Evolutionary conservation across 2,329 filamentous ascomycete genomes (phyloP), one percentile per base, ranked within the genome.

Genomic region (Penicillium sp.): DNA sequence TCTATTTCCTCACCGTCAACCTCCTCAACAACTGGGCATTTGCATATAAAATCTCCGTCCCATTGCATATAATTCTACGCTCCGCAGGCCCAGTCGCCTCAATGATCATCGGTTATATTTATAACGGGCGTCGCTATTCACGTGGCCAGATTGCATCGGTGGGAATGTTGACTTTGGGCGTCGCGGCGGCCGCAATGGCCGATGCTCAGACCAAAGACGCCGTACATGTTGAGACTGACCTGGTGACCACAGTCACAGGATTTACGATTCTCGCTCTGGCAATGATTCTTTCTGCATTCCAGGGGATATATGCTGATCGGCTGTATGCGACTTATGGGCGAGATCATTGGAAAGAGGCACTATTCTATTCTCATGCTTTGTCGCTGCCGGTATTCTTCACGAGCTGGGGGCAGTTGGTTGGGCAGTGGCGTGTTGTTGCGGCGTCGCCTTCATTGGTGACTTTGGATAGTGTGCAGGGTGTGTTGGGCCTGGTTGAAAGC

Each of bases 1-100:
- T 89, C 4, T 84, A 97, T 64, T 97, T 97, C 76, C 94, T 96
- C 72, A 84, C 84, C 58, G 94, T 99, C 75, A 99, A 97, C 67
- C 86, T 97, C 54, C 78, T 99, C 69, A 99, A 99, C 77, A 99
- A 99, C 67, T 93, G 93, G 80, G 94, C 93, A 6, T 99, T 99
- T 73, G 92, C 91, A 59, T 99, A 97, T 77, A 87, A 92, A 65
- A 97, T 99, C 53, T 96, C 92, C 6, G 91, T 99, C 0, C 94
- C 94, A 1, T 86, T 99, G 46, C 94, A 99, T 70, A 99, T 99
- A 66, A 97, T 99, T 62, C 81, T 99, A 29, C 86, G 94, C 49
- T 97, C 92, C 46, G 96, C 93, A 47, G 94, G 94, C 14, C 96
- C 92, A 66, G 95, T 97, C 58, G 95, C 92, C 4, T 97, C 94